A percentile compares a stretch with the other conserved stretches of the same genome.
Evolutionary conservation across 345 rosid genomes (phyloP).

Genomic region (Rhodamnia argentea): DNA sequence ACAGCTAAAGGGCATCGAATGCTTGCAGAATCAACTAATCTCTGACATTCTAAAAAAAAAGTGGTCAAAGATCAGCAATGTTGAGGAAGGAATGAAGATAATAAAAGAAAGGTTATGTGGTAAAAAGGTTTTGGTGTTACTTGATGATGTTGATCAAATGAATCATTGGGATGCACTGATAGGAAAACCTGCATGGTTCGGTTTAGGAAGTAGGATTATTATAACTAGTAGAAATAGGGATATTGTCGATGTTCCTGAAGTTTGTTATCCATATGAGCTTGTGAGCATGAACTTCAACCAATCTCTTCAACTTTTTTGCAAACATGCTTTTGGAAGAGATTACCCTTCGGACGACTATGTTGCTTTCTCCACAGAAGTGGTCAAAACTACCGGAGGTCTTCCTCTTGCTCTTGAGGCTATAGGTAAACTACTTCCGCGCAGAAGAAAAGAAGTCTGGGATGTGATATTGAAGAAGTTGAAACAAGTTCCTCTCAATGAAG

Average conservation of each 20-base stretch:
- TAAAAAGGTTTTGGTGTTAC: not conserved
- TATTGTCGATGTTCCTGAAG: not conserved
- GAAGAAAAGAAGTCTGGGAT: not conserved
- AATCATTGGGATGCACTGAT: not conserved
- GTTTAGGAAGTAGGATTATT: not conserved
- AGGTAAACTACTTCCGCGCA: rapidly evolving
- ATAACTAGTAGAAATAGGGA: not conserved
- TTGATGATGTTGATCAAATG: not conserved
- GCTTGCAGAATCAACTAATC: not conserved
- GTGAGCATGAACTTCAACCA: not conserved
- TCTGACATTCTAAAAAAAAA: not conserved
- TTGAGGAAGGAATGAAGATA: not conserved
- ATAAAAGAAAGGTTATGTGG: not conserved
- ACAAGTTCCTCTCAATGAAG: not conserved
- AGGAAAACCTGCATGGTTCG: not conserved
- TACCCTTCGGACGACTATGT: not conserved
- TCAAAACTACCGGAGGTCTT: not conserved
- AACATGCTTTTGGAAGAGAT: not conserved
- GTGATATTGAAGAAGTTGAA: not conserved
- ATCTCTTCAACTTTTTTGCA: not conserved
- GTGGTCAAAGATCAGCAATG: not conserved
- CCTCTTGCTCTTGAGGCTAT: not conserved
- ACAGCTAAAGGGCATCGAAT: not conserved
- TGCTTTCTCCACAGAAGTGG: not conserved
- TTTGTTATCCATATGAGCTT: not conserved